Conservation (phyloP, 169 alveolate genomes). For the Sarcocystis neurona region DNA sequence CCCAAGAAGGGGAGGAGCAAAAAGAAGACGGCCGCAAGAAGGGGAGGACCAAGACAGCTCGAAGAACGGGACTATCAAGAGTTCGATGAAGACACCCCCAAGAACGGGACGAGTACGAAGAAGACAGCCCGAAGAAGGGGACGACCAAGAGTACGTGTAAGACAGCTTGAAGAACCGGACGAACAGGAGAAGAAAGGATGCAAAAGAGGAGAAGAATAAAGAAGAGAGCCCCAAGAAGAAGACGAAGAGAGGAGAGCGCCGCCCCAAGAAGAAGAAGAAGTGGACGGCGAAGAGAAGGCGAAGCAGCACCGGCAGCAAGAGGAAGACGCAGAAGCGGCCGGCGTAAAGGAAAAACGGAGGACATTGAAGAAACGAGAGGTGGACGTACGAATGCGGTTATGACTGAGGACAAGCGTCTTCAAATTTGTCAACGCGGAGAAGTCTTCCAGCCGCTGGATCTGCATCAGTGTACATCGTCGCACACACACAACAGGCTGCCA, state of each 20-base stretch:
- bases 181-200: background rate
- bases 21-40: too few species aligned
- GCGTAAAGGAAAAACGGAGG: background rate
- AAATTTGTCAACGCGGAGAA: background rate
- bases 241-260: background rate
- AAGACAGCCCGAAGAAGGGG: background rate
- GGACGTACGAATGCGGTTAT: background rate
- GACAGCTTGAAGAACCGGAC: background rate
- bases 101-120: background rate
- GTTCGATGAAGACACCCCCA: too few species aligned
- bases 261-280: background rate
- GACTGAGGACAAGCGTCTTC: constrained; percentile 17
- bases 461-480: too few species aligned
- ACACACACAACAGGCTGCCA: too few species aligned
- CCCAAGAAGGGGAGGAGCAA: too few species aligned
- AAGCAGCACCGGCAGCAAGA: background rate
- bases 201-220: background rate
- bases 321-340: background rate
- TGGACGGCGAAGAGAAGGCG: background rate
- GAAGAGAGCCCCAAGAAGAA: background rate
- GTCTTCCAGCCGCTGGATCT: constrained; percentile 1
- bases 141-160: background rate
- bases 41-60: background rate
- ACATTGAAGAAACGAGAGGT: background rate
- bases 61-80: background rate